These are phyloP conservation scores for Metarhizium anisopliae DNA, from an alignment of 2,329 filamentous ascomycete genomes.

Conservation along the genomic window DNA sequence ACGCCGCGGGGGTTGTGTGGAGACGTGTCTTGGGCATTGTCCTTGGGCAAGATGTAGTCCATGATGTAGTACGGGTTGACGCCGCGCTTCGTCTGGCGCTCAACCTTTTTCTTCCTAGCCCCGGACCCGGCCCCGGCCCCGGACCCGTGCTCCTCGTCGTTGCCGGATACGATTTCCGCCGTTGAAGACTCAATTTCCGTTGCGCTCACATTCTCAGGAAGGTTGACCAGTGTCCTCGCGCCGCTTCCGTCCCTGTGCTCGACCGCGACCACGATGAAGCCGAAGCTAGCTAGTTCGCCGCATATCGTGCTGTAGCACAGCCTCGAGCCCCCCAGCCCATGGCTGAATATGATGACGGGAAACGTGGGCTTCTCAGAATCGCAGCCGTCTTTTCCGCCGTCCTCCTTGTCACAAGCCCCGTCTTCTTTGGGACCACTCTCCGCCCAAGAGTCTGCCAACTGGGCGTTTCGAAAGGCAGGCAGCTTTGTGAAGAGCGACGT, in stretches of 20 bases:
- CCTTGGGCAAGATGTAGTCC: constrained; percentile 56
- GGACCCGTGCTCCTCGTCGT: constrained; percentile 8
- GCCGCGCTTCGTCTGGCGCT: constrained; percentile 16
- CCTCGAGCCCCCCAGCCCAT: constrained; percentile 54
- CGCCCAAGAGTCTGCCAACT: constrained; percentile 46
- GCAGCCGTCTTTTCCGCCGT: constrained; percentile 11
- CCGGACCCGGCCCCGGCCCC: constrained; percentile 13
- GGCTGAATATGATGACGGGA: constrained; percentile 56
- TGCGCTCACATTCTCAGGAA: constrained; percentile 31
- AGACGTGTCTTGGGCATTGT: constrained; percentile 38
- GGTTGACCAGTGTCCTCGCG: constrained; percentile 51
- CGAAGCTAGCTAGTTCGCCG: constrained; percentile 57
- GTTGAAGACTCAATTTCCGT: constrained; percentile 20
- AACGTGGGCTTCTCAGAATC: constrained; percentile 36
- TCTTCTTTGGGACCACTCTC: constrained; percentile 25
- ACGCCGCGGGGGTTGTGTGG: constrained; percentile 51
- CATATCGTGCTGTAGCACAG: constrained; percentile 55
- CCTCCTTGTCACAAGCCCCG: constrained; percentile 18
- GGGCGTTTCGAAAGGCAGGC: constrained; percentile 53
- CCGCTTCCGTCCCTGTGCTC: constrained; percentile 59
- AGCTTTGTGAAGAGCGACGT: constrained; percentile 57
- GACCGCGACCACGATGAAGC: constrained; percentile 54
- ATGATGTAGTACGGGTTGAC: constrained; percentile 35
- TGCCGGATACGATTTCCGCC: constrained; percentile 14
- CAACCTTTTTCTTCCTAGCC: constrained; percentile 22